Evolutionary conservation across 345 rosid species (phyloP).

Genomic region (Eucalyptus albens): DNA sequence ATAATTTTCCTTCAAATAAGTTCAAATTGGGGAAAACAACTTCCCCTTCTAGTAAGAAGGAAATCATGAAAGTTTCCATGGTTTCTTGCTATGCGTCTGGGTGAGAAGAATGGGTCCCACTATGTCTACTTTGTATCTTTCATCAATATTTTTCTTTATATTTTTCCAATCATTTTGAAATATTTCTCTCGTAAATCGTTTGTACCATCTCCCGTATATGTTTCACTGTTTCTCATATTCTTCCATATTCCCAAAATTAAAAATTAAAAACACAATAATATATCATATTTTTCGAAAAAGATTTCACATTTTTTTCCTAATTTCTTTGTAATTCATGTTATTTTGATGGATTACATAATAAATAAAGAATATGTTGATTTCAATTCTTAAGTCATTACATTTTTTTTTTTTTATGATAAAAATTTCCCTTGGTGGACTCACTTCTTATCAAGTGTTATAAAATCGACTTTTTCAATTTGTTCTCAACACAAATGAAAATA

Average conservation of each 20-base stretch:
- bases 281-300: not conserved
- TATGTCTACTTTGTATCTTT: not conserved
- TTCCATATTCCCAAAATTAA: not conserved
- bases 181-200: not conserved
- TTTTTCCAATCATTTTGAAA: not conserved
- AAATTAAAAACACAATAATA: not conserved
- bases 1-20: not conserved
- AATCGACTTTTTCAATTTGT: not conserved
- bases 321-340: not conserved
- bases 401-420: not conserved
- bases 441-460: not conserved
- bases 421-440: not conserved
- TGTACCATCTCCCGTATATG: not conserved
- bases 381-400: not conserved
- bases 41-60: not conserved
- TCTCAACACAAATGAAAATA: not conserved
- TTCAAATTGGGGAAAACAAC: not conserved
- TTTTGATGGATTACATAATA: not conserved
- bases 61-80: not conserved
- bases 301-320: not conserved
- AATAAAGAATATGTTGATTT: not conserved
- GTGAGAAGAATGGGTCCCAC: not conserved
- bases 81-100: not conserved
- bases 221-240: not conserved
- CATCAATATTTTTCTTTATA: not conserved